Base-by-base conservation (phyloP, 441 rosid species). In the Euphorbia schlechtendalii region DNA sequence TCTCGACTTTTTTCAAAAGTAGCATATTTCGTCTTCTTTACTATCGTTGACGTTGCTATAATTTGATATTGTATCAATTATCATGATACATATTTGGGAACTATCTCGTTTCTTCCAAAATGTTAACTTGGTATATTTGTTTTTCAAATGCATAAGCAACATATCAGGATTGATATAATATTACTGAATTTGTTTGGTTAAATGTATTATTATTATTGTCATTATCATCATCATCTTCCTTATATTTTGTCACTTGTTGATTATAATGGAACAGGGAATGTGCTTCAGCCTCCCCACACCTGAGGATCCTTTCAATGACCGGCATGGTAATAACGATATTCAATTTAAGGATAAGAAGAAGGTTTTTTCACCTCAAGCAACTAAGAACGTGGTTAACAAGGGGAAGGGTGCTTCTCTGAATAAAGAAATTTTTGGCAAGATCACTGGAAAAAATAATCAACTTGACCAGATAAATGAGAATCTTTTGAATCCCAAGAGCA, bases 201-300 rank as follows among this genome's bases (percentile, higher is more conserved):
- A 40, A 40, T 40, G 11, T 40, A 40, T 32, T 32, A 32, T 32
- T 3, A 6, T 32, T 32, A 3, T 32, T 32, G 6, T 32, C 6
- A 32, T 32, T 32, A 5, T 18, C 5, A 32, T n/a, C n/a, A n/a
- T n/a, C n/a, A n/a, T n/a, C n/a, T n/a, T n/a, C 11, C 5, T 8
- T 62, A 30, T 18, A 71, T 61, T 32, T 57, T 65, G 15, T 7
- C 56, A 22, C 52, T 30, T 36, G 25, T 51, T 62, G 65, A 32
- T 32, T 36, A 14, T 63, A 20, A 9, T 70, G 71, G 58, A 66
- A 55, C 81, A 90, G 96, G 97, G 96, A 25, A 92, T 92, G 98
- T 92, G 97, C 68, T 92, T 83, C 74, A 86, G 88, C 75, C 97
- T 92, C 68, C 98, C 98, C 20, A 74, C 86, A 40, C 84, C 51